phyloP scores from a whole-genome alignment of 352 stramenopile genomes.

The Globisporangium ultimum region DNA sequence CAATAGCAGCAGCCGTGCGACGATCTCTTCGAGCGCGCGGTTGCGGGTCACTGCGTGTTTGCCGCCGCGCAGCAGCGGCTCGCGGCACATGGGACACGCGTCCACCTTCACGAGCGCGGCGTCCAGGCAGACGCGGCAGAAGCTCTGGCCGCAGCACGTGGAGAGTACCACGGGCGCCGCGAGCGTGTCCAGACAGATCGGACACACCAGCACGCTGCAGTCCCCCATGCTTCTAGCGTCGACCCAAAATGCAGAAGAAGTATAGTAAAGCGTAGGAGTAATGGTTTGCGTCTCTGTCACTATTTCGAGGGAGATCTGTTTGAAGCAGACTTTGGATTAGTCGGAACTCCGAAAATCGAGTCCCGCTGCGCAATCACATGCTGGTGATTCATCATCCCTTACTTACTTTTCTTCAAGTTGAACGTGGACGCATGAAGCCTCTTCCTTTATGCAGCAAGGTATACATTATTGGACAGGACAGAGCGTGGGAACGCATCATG shows the following conservation, averaged over 20 bases:
- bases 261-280: not conserved
- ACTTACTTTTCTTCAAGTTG: too few relatives aligned
- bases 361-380: too few relatives aligned
- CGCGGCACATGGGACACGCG: constrained; percentile 57
- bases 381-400: too few relatives aligned
- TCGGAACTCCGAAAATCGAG: too few relatives aligned
- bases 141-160: constrained; percentile 66
- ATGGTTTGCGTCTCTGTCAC: not conserved
- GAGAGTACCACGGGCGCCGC: constrained; percentile 37
- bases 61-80: constrained; percentile 36
- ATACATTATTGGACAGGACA: too few relatives aligned
- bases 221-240: constrained; percentile 10
- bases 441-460: too few relatives aligned
- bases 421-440: too few relatives aligned
- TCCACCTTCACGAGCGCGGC: constrained; percentile 33
- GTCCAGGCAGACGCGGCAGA: constrained; percentile 54
- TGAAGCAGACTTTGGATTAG: too few relatives aligned
- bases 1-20: constrained; percentile 17
- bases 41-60: constrained; percentile 47
- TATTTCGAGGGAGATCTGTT: too few relatives aligned
- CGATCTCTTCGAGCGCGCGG: constrained; percentile 39
- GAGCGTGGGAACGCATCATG: too few relatives aligned
- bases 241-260: too few relatives aligned
- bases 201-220: constrained; percentile 33
- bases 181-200: constrained; percentile 53